phyloP scores from a whole-genome alignment of 2,329 filamentous ascomycete species.

The Thielaviopsis cerberus region DNA sequence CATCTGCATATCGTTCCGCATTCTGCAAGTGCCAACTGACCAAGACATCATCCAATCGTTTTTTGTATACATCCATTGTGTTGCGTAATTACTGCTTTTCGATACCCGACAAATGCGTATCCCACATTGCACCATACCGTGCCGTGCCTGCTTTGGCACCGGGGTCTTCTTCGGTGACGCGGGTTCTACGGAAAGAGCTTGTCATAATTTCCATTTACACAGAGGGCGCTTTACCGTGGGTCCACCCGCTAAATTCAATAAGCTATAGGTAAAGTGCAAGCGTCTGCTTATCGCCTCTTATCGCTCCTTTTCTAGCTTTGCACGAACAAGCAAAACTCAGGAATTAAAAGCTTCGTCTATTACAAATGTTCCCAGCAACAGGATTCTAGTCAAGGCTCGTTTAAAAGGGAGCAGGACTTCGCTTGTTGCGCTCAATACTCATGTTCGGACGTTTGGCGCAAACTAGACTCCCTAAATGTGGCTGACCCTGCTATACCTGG shows the following conservation, averaged over 20 bases:
- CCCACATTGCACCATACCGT: background rate
- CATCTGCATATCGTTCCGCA: background rate
- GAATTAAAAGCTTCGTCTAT: too few species aligned
- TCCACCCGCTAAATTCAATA: background rate
- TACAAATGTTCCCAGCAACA: too few species aligned
- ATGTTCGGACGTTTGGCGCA: too few species aligned
- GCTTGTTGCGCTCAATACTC: too few species aligned
- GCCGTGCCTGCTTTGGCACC: background rate
- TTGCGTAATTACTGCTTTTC: too few species aligned
- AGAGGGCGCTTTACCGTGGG: background rate
- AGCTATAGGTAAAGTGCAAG: background rate
- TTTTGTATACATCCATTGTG: too few species aligned
- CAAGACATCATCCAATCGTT: background rate
- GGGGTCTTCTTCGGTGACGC: background rate
- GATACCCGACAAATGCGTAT: background rate
- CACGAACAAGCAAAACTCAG: too few species aligned
- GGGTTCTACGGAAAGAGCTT: background rate
- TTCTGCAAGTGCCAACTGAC: background rate
- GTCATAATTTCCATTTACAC: background rate
- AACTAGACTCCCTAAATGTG: too few species aligned
- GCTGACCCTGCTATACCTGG: too few species aligned
- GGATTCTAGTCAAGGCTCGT: too few species aligned
- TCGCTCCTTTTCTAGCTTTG: too few species aligned
- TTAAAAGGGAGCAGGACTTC: too few species aligned
- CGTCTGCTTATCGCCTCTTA: background rate